Evolutionary conservation across 225 moss, liverwort and hornwort genomes (phyloP).

Genomic region (Bryoerythrophyllum caledonicum): DNA sequence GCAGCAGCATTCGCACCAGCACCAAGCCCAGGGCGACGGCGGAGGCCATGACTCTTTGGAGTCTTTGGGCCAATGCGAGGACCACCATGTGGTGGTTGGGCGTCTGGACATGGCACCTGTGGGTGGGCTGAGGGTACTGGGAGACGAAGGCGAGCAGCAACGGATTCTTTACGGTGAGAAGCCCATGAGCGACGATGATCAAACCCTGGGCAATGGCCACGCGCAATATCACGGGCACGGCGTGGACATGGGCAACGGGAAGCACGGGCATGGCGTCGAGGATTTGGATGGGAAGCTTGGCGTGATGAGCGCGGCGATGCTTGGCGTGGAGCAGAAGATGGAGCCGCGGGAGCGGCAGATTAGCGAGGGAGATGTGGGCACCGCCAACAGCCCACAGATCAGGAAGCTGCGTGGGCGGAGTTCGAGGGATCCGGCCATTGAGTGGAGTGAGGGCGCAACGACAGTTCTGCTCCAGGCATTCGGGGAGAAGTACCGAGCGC

Average conservation of each 20-base stretch:
- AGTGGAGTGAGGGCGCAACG: constrained; percentile 52
- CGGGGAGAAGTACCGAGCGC: constrained; percentile 57
- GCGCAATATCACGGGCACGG: constrained; percentile 30
- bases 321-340: constrained; percentile 27
- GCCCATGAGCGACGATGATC: constrained; percentile 29
- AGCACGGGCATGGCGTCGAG: constrained; percentile 32
- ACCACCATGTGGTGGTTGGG: constrained; percentile 58
- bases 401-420: constrained; percentile 28
- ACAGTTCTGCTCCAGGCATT: constrained; percentile 52
- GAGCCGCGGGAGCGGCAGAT: constrained; percentile 24
- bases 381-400: constrained; percentile 29
- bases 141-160: constrained; percentile 41
- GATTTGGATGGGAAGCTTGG: constrained; percentile 35
- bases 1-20: constrained; percentile 37
- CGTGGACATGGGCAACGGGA: constrained; percentile 47
- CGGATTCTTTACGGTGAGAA: constrained; percentile 57
- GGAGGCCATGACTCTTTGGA: constrained; percentile 18
- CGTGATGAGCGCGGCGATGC: constrained; percentile 25
- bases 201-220: constrained; percentile 33
- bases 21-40: constrained; percentile 28
- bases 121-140: constrained; percentile 37
- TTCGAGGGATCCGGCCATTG: constrained; percentile 34
- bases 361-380: constrained; percentile 39
- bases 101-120: constrained; percentile 54
- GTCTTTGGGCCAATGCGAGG: constrained; percentile 29